Conservation (phyloP, 2,329 filamentous ascomycete species). For the Chaetomium strumarium region DNA sequence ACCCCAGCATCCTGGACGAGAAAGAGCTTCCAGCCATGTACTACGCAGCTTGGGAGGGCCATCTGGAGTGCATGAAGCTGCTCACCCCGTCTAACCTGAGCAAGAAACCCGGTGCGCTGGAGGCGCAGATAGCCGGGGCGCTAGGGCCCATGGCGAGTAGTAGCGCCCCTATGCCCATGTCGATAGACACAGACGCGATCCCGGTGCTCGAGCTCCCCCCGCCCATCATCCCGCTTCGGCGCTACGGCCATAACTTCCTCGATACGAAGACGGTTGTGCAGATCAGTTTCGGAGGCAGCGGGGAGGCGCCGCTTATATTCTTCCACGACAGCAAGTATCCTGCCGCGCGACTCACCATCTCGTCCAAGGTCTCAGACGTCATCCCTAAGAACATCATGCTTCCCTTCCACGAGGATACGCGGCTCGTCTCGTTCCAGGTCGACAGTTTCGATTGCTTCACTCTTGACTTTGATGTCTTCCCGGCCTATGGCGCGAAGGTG, state of each 20-base stretch:
- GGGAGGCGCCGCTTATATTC: slow-evolving; percentile 76
- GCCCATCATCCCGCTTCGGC: slow-evolving; percentile 87
- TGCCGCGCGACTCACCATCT: slow-evolving; percentile 89
- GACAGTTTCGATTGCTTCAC: slow-evolving; percentile 90
- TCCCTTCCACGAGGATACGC: slow-evolving; percentile 92
- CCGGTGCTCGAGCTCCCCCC: slow-evolving; percentile 87
- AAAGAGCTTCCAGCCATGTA: slow-evolving; percentile 94
- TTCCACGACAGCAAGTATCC: slow-evolving; percentile 97
- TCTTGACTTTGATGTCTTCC: slow-evolving; percentile 95
- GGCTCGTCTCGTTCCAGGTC: slow-evolving; percentile 90
- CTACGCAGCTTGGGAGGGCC: slow-evolving; percentile 97
- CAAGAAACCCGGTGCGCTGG: slow-evolving; percentile 38
- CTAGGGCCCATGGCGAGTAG: slow-evolving; percentile 43
- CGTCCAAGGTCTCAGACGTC: slow-evolving; percentile 89
- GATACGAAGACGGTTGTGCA: slow-evolving; percentile 96
- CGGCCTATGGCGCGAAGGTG: slow-evolving; percentile 93
- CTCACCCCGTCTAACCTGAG: slow-evolving; percentile 57
- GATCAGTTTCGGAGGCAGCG: slow-evolving; percentile 75
- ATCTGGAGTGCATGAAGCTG: slow-evolving; percentile 88
- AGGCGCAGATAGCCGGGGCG: slow-evolving; percentile 32
- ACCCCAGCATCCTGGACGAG: slow-evolving; percentile 78
- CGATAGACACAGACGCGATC: slow-evolving; percentile 78
- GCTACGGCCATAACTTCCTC: slow-evolving; percentile 97
- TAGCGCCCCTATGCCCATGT: slow-evolving; percentile 53
- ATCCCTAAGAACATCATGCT: slow-evolving; percentile 95